These are phyloP conservation scores for Tricholoma sp. DNA, from an alignment of 768 basidiomycete genomes.

Conservation along the genomic window DNA sequence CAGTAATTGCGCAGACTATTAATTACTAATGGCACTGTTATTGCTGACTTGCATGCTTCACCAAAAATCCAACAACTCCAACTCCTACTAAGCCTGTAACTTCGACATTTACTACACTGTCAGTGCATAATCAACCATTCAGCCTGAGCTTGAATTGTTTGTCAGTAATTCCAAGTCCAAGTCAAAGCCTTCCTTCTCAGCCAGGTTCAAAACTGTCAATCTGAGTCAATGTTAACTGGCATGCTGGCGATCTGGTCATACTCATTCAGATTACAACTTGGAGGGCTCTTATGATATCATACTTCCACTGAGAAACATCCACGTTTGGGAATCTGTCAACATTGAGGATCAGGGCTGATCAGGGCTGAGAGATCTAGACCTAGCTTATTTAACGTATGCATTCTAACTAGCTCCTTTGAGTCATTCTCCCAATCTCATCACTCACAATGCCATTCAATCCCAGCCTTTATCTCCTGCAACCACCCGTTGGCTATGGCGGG, in stretches of 20 bases:
- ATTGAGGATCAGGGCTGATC: neutral
- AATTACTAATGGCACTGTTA: neutral
- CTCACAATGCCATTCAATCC: neutral
- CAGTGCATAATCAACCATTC: neutral
- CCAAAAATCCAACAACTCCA: neutral
- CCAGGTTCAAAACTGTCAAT: neutral
- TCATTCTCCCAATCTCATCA: neutral
- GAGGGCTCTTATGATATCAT: neutral
- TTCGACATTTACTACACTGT: neutral
- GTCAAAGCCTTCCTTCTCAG: neutral
- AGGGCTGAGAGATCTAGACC: neutral
- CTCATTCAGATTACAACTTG: neutral
- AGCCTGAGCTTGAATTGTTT: neutral
- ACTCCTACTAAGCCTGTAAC: neutral
- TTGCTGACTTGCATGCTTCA: neutral
- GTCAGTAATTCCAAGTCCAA: neutral
- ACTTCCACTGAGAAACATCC: neutral
- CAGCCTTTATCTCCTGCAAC: neutral
- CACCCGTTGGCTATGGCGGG: neutral
- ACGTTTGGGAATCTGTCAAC: neutral
- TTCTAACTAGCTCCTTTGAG: neutral
- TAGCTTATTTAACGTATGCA: neutral
- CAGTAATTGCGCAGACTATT: neutral
- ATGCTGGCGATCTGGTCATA: neutral
- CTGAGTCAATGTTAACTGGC: neutral